These are phyloP conservation scores for Flaveria sonorensis DNA, from an alignment of 129 eudicot species.

Conservation along the genomic window DNA sequence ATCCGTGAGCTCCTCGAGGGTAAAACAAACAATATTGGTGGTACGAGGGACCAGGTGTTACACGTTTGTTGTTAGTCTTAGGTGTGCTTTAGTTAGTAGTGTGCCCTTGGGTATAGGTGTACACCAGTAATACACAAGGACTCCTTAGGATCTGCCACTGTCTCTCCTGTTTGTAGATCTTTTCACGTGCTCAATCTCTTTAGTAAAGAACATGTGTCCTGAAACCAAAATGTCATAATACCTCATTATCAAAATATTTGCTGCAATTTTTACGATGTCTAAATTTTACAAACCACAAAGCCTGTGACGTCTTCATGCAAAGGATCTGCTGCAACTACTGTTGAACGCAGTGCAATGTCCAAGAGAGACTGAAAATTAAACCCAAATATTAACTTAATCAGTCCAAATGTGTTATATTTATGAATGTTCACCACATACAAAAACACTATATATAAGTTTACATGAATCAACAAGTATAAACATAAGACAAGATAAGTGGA, in stretches of 20 bases:
- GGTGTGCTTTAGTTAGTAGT: too few species aligned
- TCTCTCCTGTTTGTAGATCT: constrained; percentile 68
- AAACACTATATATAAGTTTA: neutral
- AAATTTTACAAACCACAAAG: constrained; percentile 70
- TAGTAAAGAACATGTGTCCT: constrained; percentile 81
- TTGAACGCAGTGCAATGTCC: constrained; percentile 94
- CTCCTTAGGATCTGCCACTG: constrained; percentile 56
- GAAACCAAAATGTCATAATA: constrained; percentile 17
- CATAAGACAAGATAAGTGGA: constrained; percentile 15
- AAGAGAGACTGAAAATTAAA: constrained; percentile 67
- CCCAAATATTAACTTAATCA: constrained; percentile 14
- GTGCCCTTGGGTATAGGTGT: neutral
- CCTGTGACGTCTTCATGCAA: constrained; percentile 87
- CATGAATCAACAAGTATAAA: constrained; percentile 8
- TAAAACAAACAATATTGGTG: too few species aligned
- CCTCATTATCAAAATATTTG: constrained; percentile 11
- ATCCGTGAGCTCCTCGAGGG: too few species aligned
- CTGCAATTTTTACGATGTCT: neutral
- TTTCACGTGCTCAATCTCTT: constrained; percentile 74
- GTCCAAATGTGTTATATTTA: neutral
- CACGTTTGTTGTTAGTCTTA: too few species aligned
- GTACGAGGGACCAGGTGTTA: too few species aligned
- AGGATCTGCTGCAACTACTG: constrained; percentile 99
- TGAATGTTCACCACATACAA: constrained; percentile 13
- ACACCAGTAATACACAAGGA: constrained; percentile 76